Evolutionary conservation across 2,329 filamentous ascomycete species (phyloP).

Genomic region (Clarireedia monteithiana): DNA sequence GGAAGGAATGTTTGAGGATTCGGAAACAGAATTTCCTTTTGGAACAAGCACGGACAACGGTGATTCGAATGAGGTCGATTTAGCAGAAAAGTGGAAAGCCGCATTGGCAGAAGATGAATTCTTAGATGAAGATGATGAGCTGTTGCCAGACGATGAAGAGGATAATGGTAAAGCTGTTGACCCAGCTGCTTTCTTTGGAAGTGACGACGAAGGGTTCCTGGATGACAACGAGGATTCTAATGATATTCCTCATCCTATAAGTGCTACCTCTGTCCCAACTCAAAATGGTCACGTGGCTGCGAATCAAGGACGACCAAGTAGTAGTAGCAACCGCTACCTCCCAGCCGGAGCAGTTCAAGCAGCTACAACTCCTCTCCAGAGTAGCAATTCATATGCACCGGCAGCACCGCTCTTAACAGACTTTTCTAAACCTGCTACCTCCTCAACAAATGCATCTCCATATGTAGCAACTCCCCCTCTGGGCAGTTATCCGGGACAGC

Average conservation of each 20-base stretch:
- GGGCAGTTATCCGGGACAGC: constrained; percentile 15
- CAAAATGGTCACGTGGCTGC: constrained; percentile 28
- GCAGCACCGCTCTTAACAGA: constrained; percentile 27
- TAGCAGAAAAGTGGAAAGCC: constrained; percentile 77
- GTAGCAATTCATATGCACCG: constrained; percentile 24
- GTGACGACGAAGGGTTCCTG: constrained; percentile 80
- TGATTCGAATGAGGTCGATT: constrained; percentile 33
- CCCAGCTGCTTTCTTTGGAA: constrained; percentile 61
- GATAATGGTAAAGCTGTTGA: constrained; percentile 44
- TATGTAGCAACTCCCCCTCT: constrained; percentile 17
- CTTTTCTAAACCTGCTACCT: constrained; percentile 17
- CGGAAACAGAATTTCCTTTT: constrained; percentile 23
- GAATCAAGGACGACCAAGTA: constrained; percentile 13
- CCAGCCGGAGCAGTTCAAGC: constrained; percentile 16
- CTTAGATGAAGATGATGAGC: constrained; percentile 46
- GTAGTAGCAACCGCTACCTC: constrained; percentile 23
- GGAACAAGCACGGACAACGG: constrained; percentile 4
- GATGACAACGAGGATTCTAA: constrained; percentile 41
- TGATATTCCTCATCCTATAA: constrained; percentile 21
- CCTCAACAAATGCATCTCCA: constrained; percentile 11
- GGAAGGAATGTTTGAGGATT: constrained; percentile 21
- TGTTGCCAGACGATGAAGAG: constrained; percentile 50
- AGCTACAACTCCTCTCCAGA: neutral
- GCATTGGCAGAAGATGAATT: constrained; percentile 69
- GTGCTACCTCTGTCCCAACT: constrained; percentile 15